Conservation (phyloP, 257 asterid genomes). For the Solanum boliviense region DNA sequence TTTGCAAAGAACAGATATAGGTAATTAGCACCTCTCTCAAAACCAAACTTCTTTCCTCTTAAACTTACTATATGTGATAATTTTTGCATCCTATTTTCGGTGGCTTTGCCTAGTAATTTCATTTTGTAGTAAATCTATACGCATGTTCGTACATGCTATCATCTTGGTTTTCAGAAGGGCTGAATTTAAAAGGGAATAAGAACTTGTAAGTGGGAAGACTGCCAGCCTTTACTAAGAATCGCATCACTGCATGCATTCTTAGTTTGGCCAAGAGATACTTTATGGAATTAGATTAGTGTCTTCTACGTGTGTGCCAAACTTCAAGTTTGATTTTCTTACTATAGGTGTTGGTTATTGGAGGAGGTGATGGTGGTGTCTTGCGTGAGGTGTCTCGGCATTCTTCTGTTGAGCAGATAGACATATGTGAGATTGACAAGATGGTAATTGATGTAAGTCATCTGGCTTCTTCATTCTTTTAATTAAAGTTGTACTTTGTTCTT, state of each 20-base stretch:
- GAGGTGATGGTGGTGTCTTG: slow-evolving; percentile 98
- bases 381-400: slow-evolving; percentile 95
- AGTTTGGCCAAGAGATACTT: not conserved
- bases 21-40: not conserved
- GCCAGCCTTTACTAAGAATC: not conserved
- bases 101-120: not conserved
- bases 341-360: slow-evolving; percentile 96
- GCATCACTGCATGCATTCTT: not conserved
- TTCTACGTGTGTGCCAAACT: not conserved
- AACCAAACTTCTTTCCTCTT: not conserved
- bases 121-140: not conserved
- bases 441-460: slow-evolving; percentile 70
- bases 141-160: not conserved
- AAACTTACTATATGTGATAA: not conserved
- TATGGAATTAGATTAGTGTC: not conserved
- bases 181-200: not conserved
- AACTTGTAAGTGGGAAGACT: not conserved
- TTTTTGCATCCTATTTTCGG: not conserved
- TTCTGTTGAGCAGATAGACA: slow-evolving; percentile 84
- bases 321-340: not conserved
- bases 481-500: not conserved
- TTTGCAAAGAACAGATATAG: not conserved
- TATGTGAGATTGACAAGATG: slow-evolving; percentile 98
- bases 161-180: not conserved
- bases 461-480: not conserved